phyloP scores from a whole-genome alignment of 2,329 filamentous ascomycete species.

The Pseudonectria foliicola region DNA sequence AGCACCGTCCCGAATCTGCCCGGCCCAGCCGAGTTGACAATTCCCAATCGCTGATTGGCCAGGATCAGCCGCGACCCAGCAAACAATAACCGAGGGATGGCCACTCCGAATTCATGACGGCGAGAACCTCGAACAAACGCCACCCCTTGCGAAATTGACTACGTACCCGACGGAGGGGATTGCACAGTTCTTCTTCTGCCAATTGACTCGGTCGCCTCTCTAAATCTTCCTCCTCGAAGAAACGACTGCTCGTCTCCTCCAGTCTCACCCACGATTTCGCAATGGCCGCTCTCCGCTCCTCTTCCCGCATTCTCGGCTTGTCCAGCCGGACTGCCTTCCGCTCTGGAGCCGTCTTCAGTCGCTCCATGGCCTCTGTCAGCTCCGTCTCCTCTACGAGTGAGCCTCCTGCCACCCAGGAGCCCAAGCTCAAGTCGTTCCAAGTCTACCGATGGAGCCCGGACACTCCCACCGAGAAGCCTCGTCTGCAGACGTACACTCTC shows the following conservation, averaged over 20 bases:
- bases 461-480: conserved; percentile 82
- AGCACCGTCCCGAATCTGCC: conserved; percentile 21
- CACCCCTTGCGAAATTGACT: conserved; percentile 14
- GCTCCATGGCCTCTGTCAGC: conserved; percentile 49
- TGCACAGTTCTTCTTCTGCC: conserved; percentile 20
- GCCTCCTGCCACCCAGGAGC: conserved; percentile 54
- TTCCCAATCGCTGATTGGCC: conserved; percentile 20
- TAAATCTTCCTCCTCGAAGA: conserved; percentile 11
- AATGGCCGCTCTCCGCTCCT: conserved; percentile 58
- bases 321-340: conserved; percentile 34
- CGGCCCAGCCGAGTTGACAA: conserved; percentile 26
- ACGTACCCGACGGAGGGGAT: conserved; percentile 20
- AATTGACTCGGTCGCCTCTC: conserved; percentile 17
- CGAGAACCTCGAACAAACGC: conserved; percentile 16
- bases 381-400: conserved; percentile 51
- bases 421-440: conserved; percentile 87
- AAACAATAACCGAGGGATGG: conserved; percentile 25
- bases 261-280: conserved; percentile 20
- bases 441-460: conserved; percentile 99
- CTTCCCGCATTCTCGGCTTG: conserved; percentile 45
- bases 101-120: conserved; percentile 22
- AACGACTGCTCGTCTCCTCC: conserved; percentile 20
- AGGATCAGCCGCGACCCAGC: conserved; percentile 7
- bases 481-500: conserved; percentile 90
- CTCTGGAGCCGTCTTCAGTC: conserved; percentile 36